Evolutionary conservation across 805 yeast species (phyloP).

Genomic region (Ogataea haglerorum): DNA sequence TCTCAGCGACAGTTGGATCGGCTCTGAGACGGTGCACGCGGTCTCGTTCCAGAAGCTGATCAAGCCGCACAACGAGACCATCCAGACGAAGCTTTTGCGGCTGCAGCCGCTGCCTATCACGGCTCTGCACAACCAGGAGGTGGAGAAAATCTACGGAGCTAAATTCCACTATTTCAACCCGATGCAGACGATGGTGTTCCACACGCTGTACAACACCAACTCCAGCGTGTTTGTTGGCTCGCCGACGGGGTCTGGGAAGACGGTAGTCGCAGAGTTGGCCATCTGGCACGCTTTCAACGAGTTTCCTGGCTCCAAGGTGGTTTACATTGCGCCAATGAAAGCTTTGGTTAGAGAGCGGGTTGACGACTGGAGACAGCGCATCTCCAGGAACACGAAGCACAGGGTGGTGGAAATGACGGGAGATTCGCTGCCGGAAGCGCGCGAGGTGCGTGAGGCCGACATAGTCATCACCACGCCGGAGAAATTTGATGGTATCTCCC

Average conservation of each 20-base stretch:
- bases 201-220: slow-evolving; percentile 75
- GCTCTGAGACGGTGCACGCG: slow-evolving; percentile 70
- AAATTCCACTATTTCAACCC: slow-evolving; percentile 90
- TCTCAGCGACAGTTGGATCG: slow-evolving; percentile 85
- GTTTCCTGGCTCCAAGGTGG: slow-evolving; percentile 75
- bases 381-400: slow-evolving; percentile 43
- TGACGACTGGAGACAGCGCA: slow-evolving; percentile 67
- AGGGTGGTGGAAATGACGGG: slow-evolving; percentile 77
- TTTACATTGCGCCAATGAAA: slow-evolving; percentile 87
- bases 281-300: slow-evolving; percentile 93
- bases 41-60: slow-evolving; percentile 89
- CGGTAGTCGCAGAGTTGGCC: slow-evolving; percentile 94
- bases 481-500: slow-evolving; percentile 82
- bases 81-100: slow-evolving; percentile 74
- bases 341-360: slow-evolving; percentile 82
- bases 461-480: slow-evolving; percentile 82
- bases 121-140: slow-evolving; percentile 65
- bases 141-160: slow-evolving; percentile 64
- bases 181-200: slow-evolving; percentile 97
- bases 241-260: slow-evolving; percentile 98
- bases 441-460: slow-evolving; percentile 63
- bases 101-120: slow-evolving; percentile 82
- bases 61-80: slow-evolving; percentile 81
- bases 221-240: slow-evolving; percentile 90
- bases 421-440: slow-evolving; percentile 72